Evolutionary conservation across 2,329 filamentous ascomycete species (phyloP).

Genomic region (Nemania diffusa): DNA sequence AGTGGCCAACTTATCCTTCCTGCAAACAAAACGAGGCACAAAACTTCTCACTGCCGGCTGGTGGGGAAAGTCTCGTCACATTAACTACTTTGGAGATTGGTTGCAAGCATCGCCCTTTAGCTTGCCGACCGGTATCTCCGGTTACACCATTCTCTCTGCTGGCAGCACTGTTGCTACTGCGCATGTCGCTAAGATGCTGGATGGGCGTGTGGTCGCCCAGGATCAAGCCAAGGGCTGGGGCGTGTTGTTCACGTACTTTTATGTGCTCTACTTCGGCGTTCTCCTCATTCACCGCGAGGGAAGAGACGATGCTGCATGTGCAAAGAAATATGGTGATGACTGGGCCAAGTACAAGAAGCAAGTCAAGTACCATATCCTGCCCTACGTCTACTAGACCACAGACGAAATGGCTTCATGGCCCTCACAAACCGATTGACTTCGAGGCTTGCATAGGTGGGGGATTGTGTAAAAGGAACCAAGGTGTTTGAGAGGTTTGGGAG

Average conservation of each 20-base stretch:
- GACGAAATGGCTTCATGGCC: not conserved
- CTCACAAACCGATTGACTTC: not conserved
- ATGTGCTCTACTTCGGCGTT: conserved; percentile 89
- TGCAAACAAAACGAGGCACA: conserved; percentile 84
- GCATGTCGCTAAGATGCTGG: conserved; percentile 61
- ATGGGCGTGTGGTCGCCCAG: conserved; percentile 74
- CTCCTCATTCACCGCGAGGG: conserved; percentile 87
- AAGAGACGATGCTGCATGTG: conserved; percentile 90
- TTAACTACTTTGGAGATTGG: conserved; percentile 98
- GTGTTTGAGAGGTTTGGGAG: not conserved
- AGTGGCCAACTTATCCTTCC: conserved; percentile 83
- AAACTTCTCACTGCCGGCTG: conserved; percentile 62
- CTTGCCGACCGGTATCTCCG: conserved; percentile 81
- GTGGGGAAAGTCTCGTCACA: conserved; percentile 72
- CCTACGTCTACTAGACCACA: conserved; percentile 76
- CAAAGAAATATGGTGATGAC: conserved; percentile 89
- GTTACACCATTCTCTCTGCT: conserved; percentile 76
- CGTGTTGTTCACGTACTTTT: conserved; percentile 92
- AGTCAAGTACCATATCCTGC: conserved; percentile 84
- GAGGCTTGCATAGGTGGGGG: not conserved
- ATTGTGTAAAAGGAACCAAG: not conserved
- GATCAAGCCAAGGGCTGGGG: conserved; percentile 83
- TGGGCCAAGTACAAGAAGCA: conserved; percentile 89
- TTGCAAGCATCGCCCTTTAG: conserved; percentile 91
- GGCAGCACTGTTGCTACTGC: conserved; percentile 64